These are phyloP conservation scores for Luffa aegyptiaca DNA, from an alignment of 306 rosid species.

Conservation along the genomic window DNA sequence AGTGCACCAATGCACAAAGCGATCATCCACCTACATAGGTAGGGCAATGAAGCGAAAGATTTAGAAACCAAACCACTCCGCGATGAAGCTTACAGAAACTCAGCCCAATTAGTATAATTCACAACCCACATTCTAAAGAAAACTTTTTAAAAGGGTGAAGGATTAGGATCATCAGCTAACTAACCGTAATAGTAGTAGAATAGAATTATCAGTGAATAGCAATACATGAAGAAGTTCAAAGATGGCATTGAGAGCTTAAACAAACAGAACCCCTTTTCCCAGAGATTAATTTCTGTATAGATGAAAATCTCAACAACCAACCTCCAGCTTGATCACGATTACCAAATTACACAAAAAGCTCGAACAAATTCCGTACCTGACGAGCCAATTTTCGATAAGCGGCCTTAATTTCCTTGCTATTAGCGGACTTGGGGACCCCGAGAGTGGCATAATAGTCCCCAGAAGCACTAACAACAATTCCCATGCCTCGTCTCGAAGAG, in stretches of 20 bases:
- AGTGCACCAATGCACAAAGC: not conserved
- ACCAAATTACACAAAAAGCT: not conserved
- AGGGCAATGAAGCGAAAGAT: not conserved
- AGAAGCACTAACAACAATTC: slow-evolving; percentile 48
- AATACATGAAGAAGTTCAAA: not conserved
- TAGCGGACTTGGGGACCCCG: slow-evolving; percentile 72
- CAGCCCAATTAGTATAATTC: not conserved
- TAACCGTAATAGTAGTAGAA: not conserved
- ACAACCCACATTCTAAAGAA: not conserved
- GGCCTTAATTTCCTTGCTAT: slow-evolving; percentile 71
- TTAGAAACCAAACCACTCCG: not conserved
- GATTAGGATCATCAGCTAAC: not conserved
- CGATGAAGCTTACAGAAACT: not conserved
- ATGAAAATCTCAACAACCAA: not conserved
- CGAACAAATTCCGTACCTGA: slow-evolving; percentile 50
- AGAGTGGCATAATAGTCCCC: slow-evolving; percentile 85
- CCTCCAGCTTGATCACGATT: not conserved
- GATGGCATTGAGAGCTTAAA: not conserved
- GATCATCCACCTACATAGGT: not conserved
- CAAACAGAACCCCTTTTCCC: not conserved
- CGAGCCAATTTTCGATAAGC: slow-evolving; percentile 95
- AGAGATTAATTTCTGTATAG: not conserved
- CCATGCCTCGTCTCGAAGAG: slow-evolving; percentile 31
- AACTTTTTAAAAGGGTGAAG: not conserved
- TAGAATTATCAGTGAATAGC: not conserved